These are phyloP conservation scores for Dictyostelium purpureum DNA, from an alignment of 78 protist species.

Conservation along the genomic window DNA sequence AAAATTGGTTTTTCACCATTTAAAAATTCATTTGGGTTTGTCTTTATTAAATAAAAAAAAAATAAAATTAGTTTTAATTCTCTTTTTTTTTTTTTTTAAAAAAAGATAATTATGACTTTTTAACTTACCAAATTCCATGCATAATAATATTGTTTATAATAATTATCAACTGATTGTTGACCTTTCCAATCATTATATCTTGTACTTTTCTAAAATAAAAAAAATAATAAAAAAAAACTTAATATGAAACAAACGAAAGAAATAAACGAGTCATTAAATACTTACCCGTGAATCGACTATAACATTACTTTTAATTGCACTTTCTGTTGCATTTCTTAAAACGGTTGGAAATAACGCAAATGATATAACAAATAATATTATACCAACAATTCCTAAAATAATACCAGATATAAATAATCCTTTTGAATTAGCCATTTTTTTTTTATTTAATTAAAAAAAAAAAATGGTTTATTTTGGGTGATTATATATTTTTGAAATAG, in stretches of 20 bases:
- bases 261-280: too few species aligned
- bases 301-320: neutral
- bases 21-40: slow-evolving; percentile 30
- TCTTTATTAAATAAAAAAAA: neutral
- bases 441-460: neutral
- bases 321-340: neutral
- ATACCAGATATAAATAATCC: slow-evolving; percentile 28
- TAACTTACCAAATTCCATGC: slow-evolving; percentile 45
- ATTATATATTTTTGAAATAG: neutral
- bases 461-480: neutral
- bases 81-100: neutral
- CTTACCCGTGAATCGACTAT: slow-evolving; percentile 51
- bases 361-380: slow-evolving; percentile 23
- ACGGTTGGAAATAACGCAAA: slow-evolving; percentile 35
- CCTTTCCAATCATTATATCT: slow-evolving; percentile 47
- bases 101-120: neutral
- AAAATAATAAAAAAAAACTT: too few species aligned
- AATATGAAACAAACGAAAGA: too few species aligned
- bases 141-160: slow-evolving; percentile 50
- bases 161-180: slow-evolving; percentile 21
- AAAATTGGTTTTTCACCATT: slow-evolving; percentile 6
- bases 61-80: neutral
- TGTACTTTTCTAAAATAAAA: neutral
- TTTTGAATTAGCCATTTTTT: slow-evolving; percentile 15
- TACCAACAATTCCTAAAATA: slow-evolving; percentile 9